Percentiles rank a stretch among this genome's conserved stretches.
Evolutionary conservation across 225 moss, liverwort and hornwort genomes (phyloP).

Genomic region (Sphagnum contortum): DNA sequence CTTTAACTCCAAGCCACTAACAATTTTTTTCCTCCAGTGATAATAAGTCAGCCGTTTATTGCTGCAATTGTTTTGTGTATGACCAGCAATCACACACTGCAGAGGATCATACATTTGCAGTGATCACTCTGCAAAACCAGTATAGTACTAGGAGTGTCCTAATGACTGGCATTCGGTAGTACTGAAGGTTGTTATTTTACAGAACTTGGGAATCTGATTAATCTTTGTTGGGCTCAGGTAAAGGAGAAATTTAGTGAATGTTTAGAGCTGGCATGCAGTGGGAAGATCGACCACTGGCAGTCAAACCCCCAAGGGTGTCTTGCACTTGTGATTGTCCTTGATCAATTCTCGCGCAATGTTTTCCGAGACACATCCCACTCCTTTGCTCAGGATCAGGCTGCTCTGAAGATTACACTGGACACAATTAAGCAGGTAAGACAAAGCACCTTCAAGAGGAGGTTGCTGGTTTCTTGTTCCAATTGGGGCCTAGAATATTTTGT

Average conservation of each 20-base stretch:
- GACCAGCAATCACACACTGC: too few relatives aligned
- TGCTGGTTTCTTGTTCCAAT: neutral
- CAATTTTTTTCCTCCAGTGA: too few relatives aligned
- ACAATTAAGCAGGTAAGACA: conserved; percentile 49
- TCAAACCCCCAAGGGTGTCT: conserved; percentile 41
- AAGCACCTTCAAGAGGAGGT: neutral
- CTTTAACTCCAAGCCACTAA: too few relatives aligned
- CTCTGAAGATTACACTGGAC: conserved; percentile 42
- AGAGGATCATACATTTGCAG: too few relatives aligned
- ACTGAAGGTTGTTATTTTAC: neutral
- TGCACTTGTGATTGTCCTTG: conserved; percentile 61
- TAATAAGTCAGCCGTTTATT: too few relatives aligned
- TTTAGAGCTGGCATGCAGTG: conserved; percentile 37
- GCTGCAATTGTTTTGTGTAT: too few relatives aligned
- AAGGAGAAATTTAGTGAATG: conserved; percentile 34
- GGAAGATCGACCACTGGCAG: conserved; percentile 58
- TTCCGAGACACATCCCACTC: conserved; percentile 33
- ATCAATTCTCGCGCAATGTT: conserved; percentile 64
- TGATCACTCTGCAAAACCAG: too few relatives aligned
- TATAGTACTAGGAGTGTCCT: too few relatives aligned
- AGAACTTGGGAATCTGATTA: neutral
- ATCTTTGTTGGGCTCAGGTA: conserved; percentile 25
- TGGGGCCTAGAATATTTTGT: neutral
- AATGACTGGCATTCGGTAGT: neutral
- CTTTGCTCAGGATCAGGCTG: conserved; percentile 51